Percentiles rank a stretch among this genome's conserved stretches.
phyloP scores from a whole-genome alignment of 2,329 filamentous ascomycete species.

The Pseudocercospora pini-densiflorae region DNA sequence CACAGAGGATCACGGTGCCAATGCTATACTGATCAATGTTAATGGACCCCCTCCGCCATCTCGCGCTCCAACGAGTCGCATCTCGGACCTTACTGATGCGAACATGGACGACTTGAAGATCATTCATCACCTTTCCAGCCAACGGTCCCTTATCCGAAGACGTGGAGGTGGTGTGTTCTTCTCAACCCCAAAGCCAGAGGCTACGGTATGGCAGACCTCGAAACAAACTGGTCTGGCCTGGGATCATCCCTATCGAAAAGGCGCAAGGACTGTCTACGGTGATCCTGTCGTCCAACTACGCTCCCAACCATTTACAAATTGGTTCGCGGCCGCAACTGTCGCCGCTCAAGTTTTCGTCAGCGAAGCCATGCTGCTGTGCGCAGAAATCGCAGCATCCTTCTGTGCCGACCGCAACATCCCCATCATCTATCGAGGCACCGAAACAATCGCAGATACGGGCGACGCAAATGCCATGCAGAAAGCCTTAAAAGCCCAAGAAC shows the following conservation, averaged over 20 bases:
- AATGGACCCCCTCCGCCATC: conserved; percentile 39
- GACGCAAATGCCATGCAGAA: conserved; percentile 27
- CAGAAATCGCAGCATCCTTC: conserved; percentile 57
- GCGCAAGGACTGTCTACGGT: conserved; percentile 44
- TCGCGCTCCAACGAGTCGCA: conserved; percentile 9
- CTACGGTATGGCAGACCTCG: conserved; percentile 44
- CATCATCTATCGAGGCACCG: conserved; percentile 52
- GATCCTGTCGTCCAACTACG: conserved; percentile 50
- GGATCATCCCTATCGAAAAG: conserved; percentile 46
- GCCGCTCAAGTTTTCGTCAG: conserved; percentile 40
- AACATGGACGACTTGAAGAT: conserved; percentile 40
- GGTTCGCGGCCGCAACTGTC: conserved; percentile 31
- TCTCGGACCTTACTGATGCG: conserved; percentile 35
- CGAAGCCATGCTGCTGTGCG: conserved; percentile 62
- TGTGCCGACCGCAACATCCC: conserved; percentile 58
- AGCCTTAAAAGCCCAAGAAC: conserved; percentile 41
- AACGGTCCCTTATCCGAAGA: conserved; percentile 40
- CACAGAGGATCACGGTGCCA: conserved; percentile 4
- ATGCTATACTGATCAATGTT: conserved; percentile 36
- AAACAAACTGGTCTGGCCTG: conserved; percentile 43
- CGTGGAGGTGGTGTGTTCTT: conserved; percentile 46
- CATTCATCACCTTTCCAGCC: conserved; percentile 42
- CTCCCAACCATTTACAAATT: conserved; percentile 41
- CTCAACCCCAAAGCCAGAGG: conserved; percentile 33
- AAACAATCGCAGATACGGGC: not conserved